Conservation (phyloP, 179 eudicot genomes). For the Silene noctiflora region DNA sequence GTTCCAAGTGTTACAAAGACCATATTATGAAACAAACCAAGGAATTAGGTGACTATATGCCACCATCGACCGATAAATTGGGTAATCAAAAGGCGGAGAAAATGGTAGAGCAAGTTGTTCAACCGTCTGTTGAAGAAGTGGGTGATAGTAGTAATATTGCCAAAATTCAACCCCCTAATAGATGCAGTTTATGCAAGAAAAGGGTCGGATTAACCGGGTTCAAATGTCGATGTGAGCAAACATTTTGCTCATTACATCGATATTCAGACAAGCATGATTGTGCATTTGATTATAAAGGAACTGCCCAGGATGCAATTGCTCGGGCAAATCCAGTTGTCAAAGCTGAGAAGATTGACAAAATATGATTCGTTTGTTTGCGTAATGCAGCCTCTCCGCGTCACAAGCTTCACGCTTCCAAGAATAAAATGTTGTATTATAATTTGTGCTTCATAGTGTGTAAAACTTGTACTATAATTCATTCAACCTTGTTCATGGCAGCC, state of each 20-base stretch:
- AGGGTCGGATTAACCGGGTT: constrained; percentile 31
- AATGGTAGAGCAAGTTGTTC: background rate
- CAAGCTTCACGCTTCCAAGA: background rate
- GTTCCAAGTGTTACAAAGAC: constrained; percentile 32
- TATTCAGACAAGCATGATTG: constrained; percentile 31
- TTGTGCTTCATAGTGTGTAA: constrained; percentile 10
- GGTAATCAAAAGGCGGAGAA: constrained; percentile 9
- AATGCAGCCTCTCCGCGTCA: background rate
- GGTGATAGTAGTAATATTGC: background rate
- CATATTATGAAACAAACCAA: constrained; percentile 20
- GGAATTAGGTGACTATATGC: constrained; percentile 13
- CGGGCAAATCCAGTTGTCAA: constrained; percentile 30
- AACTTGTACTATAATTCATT: constrained; percentile 1
- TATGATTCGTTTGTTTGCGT: constrained; percentile 14
- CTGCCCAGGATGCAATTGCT: constrained; percentile 31
- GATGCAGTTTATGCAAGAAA: constrained; percentile 31
- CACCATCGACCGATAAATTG: constrained; percentile 9
- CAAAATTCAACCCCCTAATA: constrained; percentile 18
- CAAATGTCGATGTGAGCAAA: constrained; percentile 29
- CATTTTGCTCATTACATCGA: constrained; percentile 30
- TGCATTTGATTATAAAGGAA: constrained; percentile 27
- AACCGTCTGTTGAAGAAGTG: constrained; percentile 1
- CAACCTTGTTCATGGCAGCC: background rate
- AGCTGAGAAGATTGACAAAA: constrained; percentile 30
- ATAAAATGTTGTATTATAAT: constrained; percentile 12